Evolutionary conservation across 2,329 filamentous ascomycete genomes (phyloP).

Genomic region (Metarhizium brunneum): DNA sequence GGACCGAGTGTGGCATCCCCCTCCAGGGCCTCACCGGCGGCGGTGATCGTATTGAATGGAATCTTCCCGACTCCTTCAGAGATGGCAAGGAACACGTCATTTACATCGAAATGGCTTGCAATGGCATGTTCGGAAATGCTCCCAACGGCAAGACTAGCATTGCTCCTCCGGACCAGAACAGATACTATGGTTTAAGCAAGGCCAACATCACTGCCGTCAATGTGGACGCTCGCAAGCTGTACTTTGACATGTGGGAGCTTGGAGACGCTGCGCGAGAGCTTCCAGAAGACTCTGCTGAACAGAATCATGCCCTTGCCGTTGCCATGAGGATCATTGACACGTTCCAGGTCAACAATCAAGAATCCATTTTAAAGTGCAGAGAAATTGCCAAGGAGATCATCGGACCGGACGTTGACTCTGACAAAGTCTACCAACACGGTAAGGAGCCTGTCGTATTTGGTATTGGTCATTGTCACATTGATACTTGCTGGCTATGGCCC

Average conservation of each 20-base stretch:
- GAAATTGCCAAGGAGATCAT: slow-evolving; percentile 78
- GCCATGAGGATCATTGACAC: slow-evolving; percentile 84
- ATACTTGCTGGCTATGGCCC: slow-evolving; percentile 97
- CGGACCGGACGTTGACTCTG: slow-evolving; percentile 70
- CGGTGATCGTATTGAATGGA: slow-evolving; percentile 84
- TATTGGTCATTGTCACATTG: slow-evolving; percentile 95
- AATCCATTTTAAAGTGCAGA: slow-evolving; percentile 69
- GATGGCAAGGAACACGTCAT: slow-evolving; percentile 82
- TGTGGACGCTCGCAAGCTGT: slow-evolving; percentile 70
- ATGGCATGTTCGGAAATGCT: slow-evolving; percentile 95
- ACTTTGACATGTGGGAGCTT: slow-evolving; percentile 94
- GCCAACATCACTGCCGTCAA: slow-evolving; percentile 89
- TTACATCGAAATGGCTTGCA: slow-evolving; percentile 98
- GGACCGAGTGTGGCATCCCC: slow-evolving; percentile 81
- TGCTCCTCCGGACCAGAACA: slow-evolving; percentile 80
- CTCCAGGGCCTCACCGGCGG: slow-evolving; percentile 87
- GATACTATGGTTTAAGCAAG: slow-evolving; percentile 63
- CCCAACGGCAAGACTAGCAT: slow-evolving; percentile 69
- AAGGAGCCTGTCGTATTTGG: slow-evolving; percentile 72
- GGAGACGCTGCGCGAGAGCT: slow-evolving; percentile 88
- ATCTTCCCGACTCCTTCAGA: slow-evolving; percentile 70
- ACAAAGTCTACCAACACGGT: slow-evolving; percentile 71
- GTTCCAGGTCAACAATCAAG: slow-evolving; percentile 72
- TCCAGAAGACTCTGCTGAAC: slow-evolving; percentile 76
- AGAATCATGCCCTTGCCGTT: slow-evolving; percentile 75